Base-by-base conservation (phyloP, 2,329 filamentous ascomycete genomes). In the Talaromyces sp. region DNA sequence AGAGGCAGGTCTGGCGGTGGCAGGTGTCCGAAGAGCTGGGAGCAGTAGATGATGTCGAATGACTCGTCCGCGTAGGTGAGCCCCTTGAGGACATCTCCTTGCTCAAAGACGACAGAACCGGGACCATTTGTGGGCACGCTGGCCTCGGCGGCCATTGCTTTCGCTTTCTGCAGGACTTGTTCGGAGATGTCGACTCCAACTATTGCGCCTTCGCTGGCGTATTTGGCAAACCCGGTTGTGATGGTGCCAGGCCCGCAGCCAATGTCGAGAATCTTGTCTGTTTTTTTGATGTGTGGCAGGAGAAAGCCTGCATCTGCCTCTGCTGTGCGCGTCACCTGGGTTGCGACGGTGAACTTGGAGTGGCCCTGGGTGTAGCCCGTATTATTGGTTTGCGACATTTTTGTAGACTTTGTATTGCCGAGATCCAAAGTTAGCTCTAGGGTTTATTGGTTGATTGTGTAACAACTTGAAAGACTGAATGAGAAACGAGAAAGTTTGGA, bases 11-110 rank as follows among this genome's bases (percentile, higher is more conserved):
- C 65, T 0, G 72, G 73, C 55, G 82, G 75, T 13, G 74, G 67
- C 5, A 87, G 71, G 66, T 87, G 85, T 58, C 81, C 78, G 4
- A 87, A 73, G 0, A 87, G 80, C 65, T 86, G 84, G 64, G 85
- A 82, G 10, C 79, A 80, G 66, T 85, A 82, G 4, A 87, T 83
- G 6, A 87, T 67, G 63, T 88, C 85, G 62, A 87, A 88, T 1
- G 73, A 70, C 29, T 74, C 71, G 50, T 85, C 79, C 1, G 62
- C 51, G 52, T 72, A 75, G 0, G 76, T 70, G 0, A 82, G 73
- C 0, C 57, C 13, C 5, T 72, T 63, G 59, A 79, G 77, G 13
- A 80, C 80, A 71, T 78, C 69, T 9, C 71, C 76, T 3, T 70
- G 63, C 27, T 64, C 63, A 60, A 79, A 79, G 0, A 58, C 62